Evolutionary conservation across 1,284 basidiomycete genomes (phyloP).

Genomic region (Fomitopsis palustris): DNA sequence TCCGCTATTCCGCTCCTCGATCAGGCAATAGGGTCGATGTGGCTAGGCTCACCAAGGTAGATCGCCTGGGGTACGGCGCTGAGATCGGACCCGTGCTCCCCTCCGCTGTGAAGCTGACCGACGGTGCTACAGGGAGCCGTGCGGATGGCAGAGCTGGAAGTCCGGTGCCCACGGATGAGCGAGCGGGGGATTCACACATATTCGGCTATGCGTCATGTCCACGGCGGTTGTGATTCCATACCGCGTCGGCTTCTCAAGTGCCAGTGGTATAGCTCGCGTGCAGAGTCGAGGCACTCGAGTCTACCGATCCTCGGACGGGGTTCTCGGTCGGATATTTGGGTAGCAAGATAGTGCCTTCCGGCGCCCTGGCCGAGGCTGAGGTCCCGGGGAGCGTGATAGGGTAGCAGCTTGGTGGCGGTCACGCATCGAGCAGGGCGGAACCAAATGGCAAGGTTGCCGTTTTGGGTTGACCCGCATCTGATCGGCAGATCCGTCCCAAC

Average conservation of each 20-base stretch:
- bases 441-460: background rate
- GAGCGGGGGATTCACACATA: background rate
- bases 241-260: no score
- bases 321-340: no score
- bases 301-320: no score
- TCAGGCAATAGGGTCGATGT: background rate
- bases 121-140: background rate
- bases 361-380: background rate
- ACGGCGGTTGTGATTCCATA: no score
- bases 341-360: background rate
- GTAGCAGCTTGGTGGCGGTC: background rate
- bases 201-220: background rate
- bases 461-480: background rate
- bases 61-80: background rate
- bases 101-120: background rate
- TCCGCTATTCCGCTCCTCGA: conserved; percentile 5
- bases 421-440: background rate
- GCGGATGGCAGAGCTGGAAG: background rate
- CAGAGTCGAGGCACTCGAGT: no score
- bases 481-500: background rate
- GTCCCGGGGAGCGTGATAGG: background rate
- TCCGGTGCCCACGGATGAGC: background rate
- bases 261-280: no score
- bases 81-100: background rate
- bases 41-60: background rate